Evolutionary conservation across 768 basidiomycete species (phyloP).

Genomic region (Leccinum rimulosum): DNA sequence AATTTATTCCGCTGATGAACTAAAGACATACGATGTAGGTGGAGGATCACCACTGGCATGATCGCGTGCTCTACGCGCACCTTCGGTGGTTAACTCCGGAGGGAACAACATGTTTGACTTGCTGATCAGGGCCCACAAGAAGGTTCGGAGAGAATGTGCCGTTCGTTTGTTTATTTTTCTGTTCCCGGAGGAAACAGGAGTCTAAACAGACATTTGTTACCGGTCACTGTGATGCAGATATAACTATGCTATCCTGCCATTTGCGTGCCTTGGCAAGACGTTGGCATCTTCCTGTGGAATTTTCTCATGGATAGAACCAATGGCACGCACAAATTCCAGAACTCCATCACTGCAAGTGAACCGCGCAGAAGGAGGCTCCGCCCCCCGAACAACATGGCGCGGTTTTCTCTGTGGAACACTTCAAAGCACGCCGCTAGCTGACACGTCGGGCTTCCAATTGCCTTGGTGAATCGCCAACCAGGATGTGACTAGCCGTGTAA

Average conservation of each 20-base stretch:
- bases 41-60: rapidly evolving
- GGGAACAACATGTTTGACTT: neutral
- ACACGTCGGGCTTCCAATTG: neutral
- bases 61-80: neutral
- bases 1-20: neutral
- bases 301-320: neutral
- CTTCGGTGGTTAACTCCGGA: neutral
- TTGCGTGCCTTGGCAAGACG: slow-evolving; percentile 2
- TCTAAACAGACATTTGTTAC: neutral
- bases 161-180: neutral
- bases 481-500: too few species aligned
- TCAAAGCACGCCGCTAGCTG: too few species aligned
- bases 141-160: neutral
- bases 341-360: neutral
- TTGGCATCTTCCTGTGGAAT: slow-evolving; percentile 3
- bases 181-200: neutral
- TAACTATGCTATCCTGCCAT: slow-evolving; percentile 1
- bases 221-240: neutral
- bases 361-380: neutral
- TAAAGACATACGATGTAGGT: neutral
- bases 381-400: neutral
- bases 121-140: too few species aligned
- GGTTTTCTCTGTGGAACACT: neutral
- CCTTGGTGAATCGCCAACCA: too few species aligned
- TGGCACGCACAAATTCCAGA: neutral